Conservation (phyloP, 2,329 filamentous ascomycete genomes). For the Fusarium sp. region DNA sequence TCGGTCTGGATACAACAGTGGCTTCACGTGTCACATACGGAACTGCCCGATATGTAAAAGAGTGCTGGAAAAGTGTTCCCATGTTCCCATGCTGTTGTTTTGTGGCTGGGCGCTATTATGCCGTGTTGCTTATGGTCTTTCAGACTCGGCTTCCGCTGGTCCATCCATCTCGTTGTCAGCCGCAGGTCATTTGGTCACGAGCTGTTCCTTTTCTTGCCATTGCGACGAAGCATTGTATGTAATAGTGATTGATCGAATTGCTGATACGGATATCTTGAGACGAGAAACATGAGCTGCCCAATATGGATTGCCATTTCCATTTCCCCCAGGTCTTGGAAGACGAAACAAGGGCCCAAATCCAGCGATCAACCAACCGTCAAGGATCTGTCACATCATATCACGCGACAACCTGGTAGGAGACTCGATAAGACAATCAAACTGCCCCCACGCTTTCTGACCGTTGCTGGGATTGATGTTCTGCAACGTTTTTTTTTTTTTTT, state of each 20-base stretch:
- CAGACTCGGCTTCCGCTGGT: slow-evolving; percentile 5
- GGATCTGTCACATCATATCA: slow-evolving; percentile 33
- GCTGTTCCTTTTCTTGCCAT: not conserved
- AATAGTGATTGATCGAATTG: slow-evolving; percentile 2
- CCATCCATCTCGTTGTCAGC: slow-evolving; percentile 4
- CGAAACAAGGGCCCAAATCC: slow-evolving; percentile 35
- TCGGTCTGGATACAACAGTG: not conserved
- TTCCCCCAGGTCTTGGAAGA: slow-evolving; percentile 38
- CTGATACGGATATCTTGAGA: slow-evolving; percentile 35
- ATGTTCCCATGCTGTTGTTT: slow-evolving; percentile 16
- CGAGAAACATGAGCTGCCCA: slow-evolving; percentile 26
- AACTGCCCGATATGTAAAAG: slow-evolving; percentile 27
- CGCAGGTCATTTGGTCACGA: not conserved
- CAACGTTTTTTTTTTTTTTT: not conserved
- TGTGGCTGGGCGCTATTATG: slow-evolving; percentile 19
- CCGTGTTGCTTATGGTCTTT: slow-evolving; percentile 11
- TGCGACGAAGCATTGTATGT: not conserved
- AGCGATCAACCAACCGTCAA: slow-evolving; percentile 11
- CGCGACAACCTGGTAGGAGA: slow-evolving; percentile 41
- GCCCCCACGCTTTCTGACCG: slow-evolving; percentile 32
- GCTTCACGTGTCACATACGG: slow-evolving; percentile 29
- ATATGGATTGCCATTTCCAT: slow-evolving; percentile 32
- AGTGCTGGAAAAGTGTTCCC: slow-evolving; percentile 22
- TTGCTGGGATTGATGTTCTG: slow-evolving; percentile 34
- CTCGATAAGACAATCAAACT: slow-evolving; percentile 34